These are phyloP conservation scores for Linum tenue DNA, from an alignment of 345 rosid species.

Conservation along the genomic window DNA sequence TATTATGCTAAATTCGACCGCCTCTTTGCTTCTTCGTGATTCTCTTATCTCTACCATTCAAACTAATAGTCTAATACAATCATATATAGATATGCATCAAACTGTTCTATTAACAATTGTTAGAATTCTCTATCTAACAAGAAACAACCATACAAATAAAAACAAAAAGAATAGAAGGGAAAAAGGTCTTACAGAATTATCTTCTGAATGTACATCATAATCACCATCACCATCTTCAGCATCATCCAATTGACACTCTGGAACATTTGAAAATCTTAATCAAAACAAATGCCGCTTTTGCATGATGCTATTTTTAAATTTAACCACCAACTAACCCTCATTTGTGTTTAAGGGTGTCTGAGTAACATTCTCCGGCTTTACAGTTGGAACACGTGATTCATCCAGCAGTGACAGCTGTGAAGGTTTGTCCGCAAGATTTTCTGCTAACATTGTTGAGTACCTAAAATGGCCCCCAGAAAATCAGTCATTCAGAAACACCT, in stretches of 20 bases:
- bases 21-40: neutral
- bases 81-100: neutral
- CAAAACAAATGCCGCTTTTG: constrained; percentile 6
- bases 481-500: constrained; percentile 6
- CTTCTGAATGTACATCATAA: constrained; percentile 48
- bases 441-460: constrained; percentile 99
- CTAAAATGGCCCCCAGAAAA: constrained; percentile 27
- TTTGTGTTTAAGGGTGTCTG: constrained; percentile 25
- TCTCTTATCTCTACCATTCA: neutral
- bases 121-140: neutral
- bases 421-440: constrained; percentile 71
- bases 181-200: constrained; percentile 53
- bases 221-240: constrained; percentile 57
- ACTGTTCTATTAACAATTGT: neutral
- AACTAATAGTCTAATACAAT: neutral
- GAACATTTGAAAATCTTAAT: constrained; percentile 12
- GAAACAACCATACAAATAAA: constrained; percentile 11
- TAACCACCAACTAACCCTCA: constrained; percentile 33
- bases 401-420: constrained; percentile 27
- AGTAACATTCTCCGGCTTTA: constrained; percentile 26
- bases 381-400: constrained; percentile 20
- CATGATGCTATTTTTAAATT: constrained; percentile 1
- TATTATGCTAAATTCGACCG: too few species aligned
- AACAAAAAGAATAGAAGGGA: neutral
- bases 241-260: constrained; percentile 36